Evolutionary conservation across 257 asterid genomes (phyloP).

Genomic region (Petunia axillaris): DNA sequence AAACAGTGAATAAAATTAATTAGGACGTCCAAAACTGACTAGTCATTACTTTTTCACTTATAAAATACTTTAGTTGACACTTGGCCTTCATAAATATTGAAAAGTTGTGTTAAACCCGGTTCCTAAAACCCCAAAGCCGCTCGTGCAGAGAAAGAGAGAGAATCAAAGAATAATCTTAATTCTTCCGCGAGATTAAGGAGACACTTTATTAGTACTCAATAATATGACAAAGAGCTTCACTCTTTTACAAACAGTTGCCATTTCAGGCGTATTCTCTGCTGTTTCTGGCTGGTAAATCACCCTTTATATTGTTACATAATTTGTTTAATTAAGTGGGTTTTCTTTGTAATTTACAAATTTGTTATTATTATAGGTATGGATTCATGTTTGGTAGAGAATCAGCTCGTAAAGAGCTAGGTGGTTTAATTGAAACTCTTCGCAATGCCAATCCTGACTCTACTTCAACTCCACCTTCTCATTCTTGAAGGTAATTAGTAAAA

Average conservation of each 20-base stretch:
- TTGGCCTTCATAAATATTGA: background rate
- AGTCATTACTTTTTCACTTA: too few species aligned
- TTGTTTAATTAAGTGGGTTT: background rate
- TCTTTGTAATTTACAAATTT: background rate
- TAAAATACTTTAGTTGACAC: background rate
- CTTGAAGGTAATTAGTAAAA: conserved; percentile 33
- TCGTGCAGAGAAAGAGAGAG: background rate
- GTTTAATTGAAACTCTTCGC: conserved; percentile 73
- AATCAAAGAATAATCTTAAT: background rate
- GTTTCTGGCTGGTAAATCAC: conserved; percentile 69
- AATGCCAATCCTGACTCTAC: conserved; percentile 47
- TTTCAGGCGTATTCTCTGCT: conserved; percentile 87
- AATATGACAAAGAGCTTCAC: conserved; percentile 67
- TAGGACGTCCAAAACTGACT: too few species aligned
- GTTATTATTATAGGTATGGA: conserved; percentile 64
- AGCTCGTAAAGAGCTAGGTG: conserved; percentile 78
- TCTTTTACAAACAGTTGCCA: conserved; percentile 70
- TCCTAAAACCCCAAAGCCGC: background rate
- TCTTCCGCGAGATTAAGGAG: background rate
- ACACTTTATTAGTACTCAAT: background rate
- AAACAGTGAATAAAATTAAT: too few species aligned
- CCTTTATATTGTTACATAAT: background rate
- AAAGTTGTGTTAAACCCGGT: background rate
- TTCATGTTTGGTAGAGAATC: conserved; percentile 94
- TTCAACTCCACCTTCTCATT: conserved; percentile 38